Evolutionary conservation across 176 grass and related monocot species (phyloP).

Genomic region (Lolium multiflorum): DNA sequence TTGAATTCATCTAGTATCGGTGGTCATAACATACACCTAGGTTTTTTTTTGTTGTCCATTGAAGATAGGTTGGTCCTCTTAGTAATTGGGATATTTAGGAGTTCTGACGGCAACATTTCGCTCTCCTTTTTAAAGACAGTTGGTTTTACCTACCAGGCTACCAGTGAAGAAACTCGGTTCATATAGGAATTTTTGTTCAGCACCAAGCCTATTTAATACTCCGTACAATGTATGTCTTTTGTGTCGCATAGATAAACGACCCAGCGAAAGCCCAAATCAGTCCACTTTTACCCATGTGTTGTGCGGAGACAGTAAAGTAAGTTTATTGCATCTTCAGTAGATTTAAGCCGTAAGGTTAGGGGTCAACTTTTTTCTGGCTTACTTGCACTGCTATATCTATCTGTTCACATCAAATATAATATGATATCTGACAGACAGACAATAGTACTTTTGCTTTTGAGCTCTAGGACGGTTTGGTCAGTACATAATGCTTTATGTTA

Average conservation of each 20-base stretch:
- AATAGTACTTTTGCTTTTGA: not conserved
- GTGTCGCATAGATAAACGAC: too few species aligned
- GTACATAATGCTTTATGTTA: not conserved
- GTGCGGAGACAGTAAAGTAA: not conserved
- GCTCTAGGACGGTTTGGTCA: not conserved
- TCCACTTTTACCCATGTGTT: not conserved
- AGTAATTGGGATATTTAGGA: constrained; percentile 1
- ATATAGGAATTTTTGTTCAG: not conserved
- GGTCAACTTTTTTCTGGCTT: not conserved
- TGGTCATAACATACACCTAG: too few species aligned
- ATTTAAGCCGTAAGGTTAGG: not conserved
- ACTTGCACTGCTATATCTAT: not conserved
- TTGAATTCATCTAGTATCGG: too few species aligned
- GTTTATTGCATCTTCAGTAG: not conserved
- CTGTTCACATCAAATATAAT: not conserved
- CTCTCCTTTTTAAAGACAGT: constrained; percentile 15
- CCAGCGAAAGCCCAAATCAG: not conserved
- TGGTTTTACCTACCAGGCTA: constrained; percentile 3
- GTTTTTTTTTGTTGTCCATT: constrained; percentile 29
- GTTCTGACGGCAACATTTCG: not conserved
- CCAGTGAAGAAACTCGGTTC: not conserved
- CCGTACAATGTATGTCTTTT: too few species aligned
- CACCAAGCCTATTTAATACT: not conserved
- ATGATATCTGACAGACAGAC: not conserved
- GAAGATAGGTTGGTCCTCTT: not conserved